phyloP scores from a whole-genome alignment of 306 rosid species.

The Quercus ilex region DNA sequence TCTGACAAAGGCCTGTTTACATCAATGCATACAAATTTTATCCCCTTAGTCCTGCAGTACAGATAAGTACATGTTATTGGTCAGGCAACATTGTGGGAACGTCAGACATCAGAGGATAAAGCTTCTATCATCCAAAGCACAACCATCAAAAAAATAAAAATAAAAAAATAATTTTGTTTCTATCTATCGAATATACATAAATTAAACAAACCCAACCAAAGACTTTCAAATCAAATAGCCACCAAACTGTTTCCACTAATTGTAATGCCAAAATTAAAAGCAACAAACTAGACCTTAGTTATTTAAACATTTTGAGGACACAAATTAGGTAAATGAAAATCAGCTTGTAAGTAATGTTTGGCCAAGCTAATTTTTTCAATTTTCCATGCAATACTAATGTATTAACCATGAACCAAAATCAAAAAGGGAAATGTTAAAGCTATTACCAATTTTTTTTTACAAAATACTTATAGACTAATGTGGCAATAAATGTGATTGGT shows the following conservation, averaged over 20 bases:
- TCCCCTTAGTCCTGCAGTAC: conserved; percentile 1
- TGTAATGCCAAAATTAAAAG: neutral
- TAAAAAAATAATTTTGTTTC: neutral
- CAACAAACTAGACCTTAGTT: neutral
- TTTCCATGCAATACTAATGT: neutral
- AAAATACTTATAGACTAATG: too few relatives aligned
- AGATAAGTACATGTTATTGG: neutral
- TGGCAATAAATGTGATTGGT: too few relatives aligned
- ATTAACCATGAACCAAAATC: too few relatives aligned
- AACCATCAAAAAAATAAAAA: neutral
- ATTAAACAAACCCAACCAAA: neutral
- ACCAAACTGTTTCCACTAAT: neutral
- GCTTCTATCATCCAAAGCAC: neutral
- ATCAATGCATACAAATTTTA: neutral
- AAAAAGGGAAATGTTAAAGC: too few relatives aligned
- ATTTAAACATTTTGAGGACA: neutral
- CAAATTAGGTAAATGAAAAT: neutral
- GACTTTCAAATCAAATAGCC: neutral
- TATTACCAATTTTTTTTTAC: too few relatives aligned
- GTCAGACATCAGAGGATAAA: neutral
- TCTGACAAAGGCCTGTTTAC: conserved; percentile 5
- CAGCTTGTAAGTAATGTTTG: neutral
- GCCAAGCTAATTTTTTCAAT: neutral
- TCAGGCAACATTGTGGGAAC: neutral
- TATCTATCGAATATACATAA: neutral